These are phyloP conservation scores for Nemania bipapillata DNA, from an alignment of 2,329 filamentous ascomycete species.

Conservation along the genomic window DNA sequence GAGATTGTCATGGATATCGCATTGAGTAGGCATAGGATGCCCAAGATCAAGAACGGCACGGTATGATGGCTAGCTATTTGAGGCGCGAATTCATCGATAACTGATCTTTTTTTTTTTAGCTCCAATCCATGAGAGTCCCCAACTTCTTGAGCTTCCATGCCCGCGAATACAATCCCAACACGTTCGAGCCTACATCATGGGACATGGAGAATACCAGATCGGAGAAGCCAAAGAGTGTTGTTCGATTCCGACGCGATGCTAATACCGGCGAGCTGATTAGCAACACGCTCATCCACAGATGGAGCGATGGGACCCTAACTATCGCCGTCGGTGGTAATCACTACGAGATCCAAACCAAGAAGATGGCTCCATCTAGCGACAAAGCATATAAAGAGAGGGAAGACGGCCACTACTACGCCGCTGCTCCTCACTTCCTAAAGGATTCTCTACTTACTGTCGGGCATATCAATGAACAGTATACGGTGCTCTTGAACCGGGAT, in stretches of 20 bases:
- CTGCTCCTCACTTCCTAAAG: constrained; percentile 74
- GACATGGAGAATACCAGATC: constrained; percentile 65
- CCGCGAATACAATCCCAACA: constrained; percentile 71
- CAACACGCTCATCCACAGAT: constrained; percentile 78
- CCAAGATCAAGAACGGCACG: constrained; percentile 75
- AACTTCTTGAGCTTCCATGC: constrained; percentile 77
- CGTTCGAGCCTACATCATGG: constrained; percentile 70
- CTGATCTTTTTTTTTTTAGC: constrained; percentile 57
- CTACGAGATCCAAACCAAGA: constrained; percentile 77
- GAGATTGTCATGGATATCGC: constrained; percentile 71
- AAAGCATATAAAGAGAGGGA: constrained; percentile 73
- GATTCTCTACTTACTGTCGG: constrained; percentile 77
- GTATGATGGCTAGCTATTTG: constrained; percentile 58
- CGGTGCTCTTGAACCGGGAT: constrained; percentile 72
- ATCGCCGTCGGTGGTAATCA: constrained; percentile 79
- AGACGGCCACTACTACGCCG: constrained; percentile 80
- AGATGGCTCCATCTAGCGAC: constrained; percentile 69
- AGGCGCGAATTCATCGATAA: background rate
- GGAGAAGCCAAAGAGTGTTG: constrained; percentile 70
- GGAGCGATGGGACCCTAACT: constrained; percentile 82
- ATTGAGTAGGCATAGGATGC: constrained; percentile 74
- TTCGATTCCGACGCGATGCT: constrained; percentile 75
- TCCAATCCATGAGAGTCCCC: constrained; percentile 77
- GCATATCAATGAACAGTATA: constrained; percentile 78
- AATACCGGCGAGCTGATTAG: constrained; percentile 75